A percentile compares a stretch with the other conserved stretches of the same genome.
These are phyloP conservation scores for Nigrospora osmanthi DNA, from an alignment of 2,329 filamentous ascomycete species.

Conservation along the genomic window DNA sequence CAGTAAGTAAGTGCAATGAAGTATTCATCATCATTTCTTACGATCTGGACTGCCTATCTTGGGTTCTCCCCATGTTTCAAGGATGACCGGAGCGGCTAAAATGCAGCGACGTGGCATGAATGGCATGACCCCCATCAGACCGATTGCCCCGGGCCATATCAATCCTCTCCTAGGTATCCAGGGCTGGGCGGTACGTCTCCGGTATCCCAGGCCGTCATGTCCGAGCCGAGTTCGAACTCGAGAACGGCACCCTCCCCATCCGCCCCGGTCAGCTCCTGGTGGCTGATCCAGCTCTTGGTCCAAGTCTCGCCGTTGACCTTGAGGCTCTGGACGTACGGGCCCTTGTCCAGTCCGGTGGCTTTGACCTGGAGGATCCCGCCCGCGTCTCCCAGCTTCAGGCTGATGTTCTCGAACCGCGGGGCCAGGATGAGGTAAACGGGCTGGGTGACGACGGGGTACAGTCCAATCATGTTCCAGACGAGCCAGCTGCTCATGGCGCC, in stretches of 20 bases:
- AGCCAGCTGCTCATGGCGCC: conserved; percentile 64
- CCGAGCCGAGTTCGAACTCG: conserved; percentile 35
- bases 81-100: too few species aligned
- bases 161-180: conserved; percentile 2
- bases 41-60: too few species aligned
- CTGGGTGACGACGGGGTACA: conserved; percentile 59
- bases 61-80: too few species aligned
- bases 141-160: too few species aligned
- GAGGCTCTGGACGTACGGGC: conserved; percentile 44
- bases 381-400: conserved; percentile 38
- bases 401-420: conserved; percentile 55
- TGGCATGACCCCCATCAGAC: too few species aligned
- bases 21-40: too few species aligned
- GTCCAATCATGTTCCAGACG: conserved; percentile 59
- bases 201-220: conserved; percentile 35
- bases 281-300: conserved; percentile 47
- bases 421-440: conserved; percentile 54
- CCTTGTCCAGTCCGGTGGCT: conserved; percentile 32
- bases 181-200: conserved; percentile 40
- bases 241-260: conserved; percentile 32
- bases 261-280: conserved; percentile 34
- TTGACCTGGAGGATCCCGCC: conserved; percentile 33
- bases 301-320: conserved; percentile 43
- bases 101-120: too few species aligned
- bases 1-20: too few species aligned